A percentile compares a stretch with the other conserved stretches of the same genome.
These are phyloP conservation scores for Zygoascus bituminiphila DNA, from an alignment of 805 yeast genomes.

Conservation along the genomic window DNA sequence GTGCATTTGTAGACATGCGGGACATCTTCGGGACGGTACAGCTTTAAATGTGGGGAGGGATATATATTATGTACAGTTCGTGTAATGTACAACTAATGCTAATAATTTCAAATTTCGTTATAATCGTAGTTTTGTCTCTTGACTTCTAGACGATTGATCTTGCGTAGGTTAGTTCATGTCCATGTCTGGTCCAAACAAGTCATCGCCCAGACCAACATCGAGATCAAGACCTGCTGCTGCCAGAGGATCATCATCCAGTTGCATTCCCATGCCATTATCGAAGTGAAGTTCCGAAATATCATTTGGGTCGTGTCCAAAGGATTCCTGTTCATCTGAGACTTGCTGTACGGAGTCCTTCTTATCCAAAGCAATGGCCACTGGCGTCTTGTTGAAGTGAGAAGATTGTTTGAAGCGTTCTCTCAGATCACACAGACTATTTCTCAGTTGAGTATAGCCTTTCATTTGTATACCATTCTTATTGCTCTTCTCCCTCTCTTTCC, in stretches of 20 bases:
- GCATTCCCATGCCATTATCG: not conserved
- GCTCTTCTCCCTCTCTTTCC: not conserved
- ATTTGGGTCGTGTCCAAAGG: not conserved
- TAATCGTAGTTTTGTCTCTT: too few species aligned
- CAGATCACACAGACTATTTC: not conserved
- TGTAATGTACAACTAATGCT: not conserved
- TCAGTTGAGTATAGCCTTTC: not conserved
- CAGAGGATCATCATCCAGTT: not conserved
- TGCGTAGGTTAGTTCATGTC: not conserved
- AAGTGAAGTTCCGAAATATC: not conserved
- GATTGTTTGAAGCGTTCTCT: not conserved
- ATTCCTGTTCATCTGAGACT: not conserved
- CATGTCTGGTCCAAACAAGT: not conserved
- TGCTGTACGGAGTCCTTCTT: not conserved
- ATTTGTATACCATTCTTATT: not conserved
- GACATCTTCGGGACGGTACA: slow-evolving; percentile 43
- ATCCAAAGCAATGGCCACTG: not conserved
- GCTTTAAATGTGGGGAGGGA: not conserved
- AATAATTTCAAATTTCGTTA: not conserved
- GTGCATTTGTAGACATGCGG: slow-evolving; percentile 82
- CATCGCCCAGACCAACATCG: not conserved
- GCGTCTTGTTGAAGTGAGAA: not conserved
- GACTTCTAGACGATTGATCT: too few species aligned
- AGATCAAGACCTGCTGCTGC: not conserved
- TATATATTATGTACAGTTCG: not conserved